Evolutionary conservation across 257 asterid species (phyloP), one percentile per base, ranked within the genome.

Genomic region (Lycium barbarum): DNA sequence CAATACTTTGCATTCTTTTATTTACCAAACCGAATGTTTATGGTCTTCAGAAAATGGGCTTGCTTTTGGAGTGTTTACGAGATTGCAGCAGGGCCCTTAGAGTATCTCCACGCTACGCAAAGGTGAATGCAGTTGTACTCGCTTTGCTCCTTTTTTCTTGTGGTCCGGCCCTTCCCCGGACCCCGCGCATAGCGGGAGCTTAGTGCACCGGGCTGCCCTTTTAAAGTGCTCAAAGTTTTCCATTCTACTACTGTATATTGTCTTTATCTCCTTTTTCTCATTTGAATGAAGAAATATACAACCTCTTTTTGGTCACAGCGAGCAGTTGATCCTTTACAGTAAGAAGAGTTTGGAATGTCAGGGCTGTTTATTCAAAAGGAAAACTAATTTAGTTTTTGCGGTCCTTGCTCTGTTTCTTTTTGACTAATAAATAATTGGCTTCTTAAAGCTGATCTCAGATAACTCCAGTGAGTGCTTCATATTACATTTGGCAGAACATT

Each of bases 1-100:
- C 22, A 70, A 76, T 53, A 33, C 58, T 38, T 79, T 14, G 43
- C 72, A 9, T 53, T 76, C 47, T 53, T 13, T 76, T 76, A 76
- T 76, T 14, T 53, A 78, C 63, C 82, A 53, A 33, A 26, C 49
- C 2, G 26, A 9, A 53, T 61, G 58, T 79, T 33, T 63, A 80
- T 80, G 86, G 47, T 89, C 65, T 84, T 86, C 93, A 96, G 99
- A 93, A 96, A 86, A 88, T 96, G 92, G 98, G 95, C 85, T 89
- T 91, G 20, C 86, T 87, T 81, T 43, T 82, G 84, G 98, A 93
- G 89, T 92, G 97, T 87, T 81, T 91, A 76, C 94, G 93, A 85
- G 99, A 96, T 89, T 88, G 95, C 89, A 88, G 72, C 70, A 88
- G 97, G 79, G 92, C 98, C 87, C 93, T 96, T 86, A 86, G 80